Percentiles rank a stretch among this genome's conserved stretches.
These are phyloP conservation scores for Pyrenophora graminea DNA, from an alignment of 2,329 filamentous ascomycete genomes.

Conservation along the genomic window DNA sequence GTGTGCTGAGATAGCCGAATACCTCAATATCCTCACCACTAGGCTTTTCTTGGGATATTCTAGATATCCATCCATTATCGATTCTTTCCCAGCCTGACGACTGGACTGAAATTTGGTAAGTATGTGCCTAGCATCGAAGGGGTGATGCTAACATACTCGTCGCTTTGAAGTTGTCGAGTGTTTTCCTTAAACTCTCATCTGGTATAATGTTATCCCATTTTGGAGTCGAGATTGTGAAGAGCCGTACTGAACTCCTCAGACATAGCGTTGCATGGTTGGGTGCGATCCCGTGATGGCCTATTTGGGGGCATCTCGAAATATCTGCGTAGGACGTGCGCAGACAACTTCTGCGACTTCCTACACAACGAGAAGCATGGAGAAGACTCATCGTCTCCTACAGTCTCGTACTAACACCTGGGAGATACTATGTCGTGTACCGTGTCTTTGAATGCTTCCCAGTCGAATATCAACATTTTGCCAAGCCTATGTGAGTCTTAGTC, in stretches of 20 bases:
- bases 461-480: conserved; percentile 16
- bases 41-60: neutral
- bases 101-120: conserved; percentile 19
- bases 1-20: conserved; percentile 71
- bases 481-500: conserved; percentile 24
- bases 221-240: conserved; percentile 15
- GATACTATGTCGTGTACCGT: neutral
- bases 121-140: neutral
- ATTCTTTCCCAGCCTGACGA: conserved; percentile 29
- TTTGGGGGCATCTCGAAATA: conserved; percentile 39
- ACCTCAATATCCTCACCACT: conserved; percentile 15
- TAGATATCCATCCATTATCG: conserved; percentile 43
- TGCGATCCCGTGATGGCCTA: conserved; percentile 38
- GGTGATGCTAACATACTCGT: conserved; percentile 28
- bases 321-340: conserved; percentile 40
- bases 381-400: conserved; percentile 27
- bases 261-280: conserved; percentile 12
- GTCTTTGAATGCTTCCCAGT: neutral
- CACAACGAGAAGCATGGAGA: conserved; percentile 21
- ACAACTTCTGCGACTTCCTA: conserved; percentile 15
- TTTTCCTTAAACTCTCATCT: conserved; percentile 26
- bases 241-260: conserved; percentile 15
- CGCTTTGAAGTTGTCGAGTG: conserved; percentile 38
- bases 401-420: no score
- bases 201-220: conserved; percentile 7